These are phyloP conservation scores for Wickerhamomyces strasburgensis DNA, from an alignment of 805 yeast genomes.

Conservation along the genomic window DNA sequence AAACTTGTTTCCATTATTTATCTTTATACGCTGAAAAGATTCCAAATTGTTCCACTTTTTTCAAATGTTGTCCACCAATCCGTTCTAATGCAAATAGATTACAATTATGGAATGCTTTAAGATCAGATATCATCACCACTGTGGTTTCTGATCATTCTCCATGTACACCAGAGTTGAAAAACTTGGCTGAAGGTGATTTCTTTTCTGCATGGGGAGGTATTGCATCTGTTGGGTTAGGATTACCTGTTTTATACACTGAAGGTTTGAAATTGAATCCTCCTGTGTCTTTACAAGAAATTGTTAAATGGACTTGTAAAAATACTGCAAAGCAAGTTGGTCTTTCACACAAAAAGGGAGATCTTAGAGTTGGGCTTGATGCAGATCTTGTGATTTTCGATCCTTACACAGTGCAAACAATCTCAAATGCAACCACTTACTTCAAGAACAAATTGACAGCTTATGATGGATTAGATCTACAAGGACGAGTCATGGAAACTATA, in stretches of 20 bases:
- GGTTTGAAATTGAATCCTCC: constrained; percentile 51
- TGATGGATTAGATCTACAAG: constrained; percentile 61
- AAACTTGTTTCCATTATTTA: constrained; percentile 91
- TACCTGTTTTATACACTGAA: constrained; percentile 76
- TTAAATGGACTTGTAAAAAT: constrained; percentile 74
- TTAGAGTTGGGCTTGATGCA: constrained; percentile 78
- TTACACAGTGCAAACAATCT: constrained; percentile 41
- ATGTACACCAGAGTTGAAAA: constrained; percentile 87
- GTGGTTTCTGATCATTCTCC: constrained; percentile 97
- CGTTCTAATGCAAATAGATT: constrained; percentile 67
- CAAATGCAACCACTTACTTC: constrained; percentile 56
- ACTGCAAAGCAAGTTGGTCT: constrained; percentile 87
- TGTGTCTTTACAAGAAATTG: constrained; percentile 55
- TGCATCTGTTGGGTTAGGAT: constrained; percentile 86
- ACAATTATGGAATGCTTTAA: constrained; percentile 73
- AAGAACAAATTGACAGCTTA: constrained; percentile 89
- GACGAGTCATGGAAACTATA: constrained; percentile 75
- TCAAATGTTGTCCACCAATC: constrained; percentile 95
- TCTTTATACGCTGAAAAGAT: constrained; percentile 74
- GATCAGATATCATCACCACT: constrained; percentile 61
- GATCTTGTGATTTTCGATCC: constrained; percentile 84
- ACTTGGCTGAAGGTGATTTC: constrained; percentile 78
- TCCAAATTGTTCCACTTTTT: constrained; percentile 72
- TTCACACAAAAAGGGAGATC: constrained; percentile 62
- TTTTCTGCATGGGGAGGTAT: constrained; percentile 97